phyloP scores from a whole-genome alignment of 2,329 filamentous ascomycete genomes.

The Paraconiothyrium brasiliense region DNA sequence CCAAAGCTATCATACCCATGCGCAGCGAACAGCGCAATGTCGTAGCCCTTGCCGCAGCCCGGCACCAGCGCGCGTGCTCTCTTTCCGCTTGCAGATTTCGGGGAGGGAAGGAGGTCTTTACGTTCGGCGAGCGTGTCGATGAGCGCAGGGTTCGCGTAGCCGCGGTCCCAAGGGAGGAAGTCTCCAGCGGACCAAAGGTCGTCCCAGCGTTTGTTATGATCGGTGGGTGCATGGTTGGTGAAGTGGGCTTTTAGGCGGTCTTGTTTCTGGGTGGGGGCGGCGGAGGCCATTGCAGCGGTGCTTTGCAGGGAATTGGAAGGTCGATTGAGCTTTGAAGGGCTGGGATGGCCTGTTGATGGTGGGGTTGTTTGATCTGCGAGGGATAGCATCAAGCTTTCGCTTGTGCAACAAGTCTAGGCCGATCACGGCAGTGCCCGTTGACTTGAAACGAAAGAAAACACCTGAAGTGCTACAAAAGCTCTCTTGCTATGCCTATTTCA shows the following conservation, averaged over 20 bases:
- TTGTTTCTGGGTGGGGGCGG: slow-evolving; percentile 42
- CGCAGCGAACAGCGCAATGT: slow-evolving; percentile 77
- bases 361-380: slow-evolving; percentile 5
- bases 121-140: slow-evolving; percentile 60
- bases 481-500: background rate
- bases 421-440: slow-evolving; percentile 3
- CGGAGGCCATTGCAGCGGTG: slow-evolving; percentile 17
- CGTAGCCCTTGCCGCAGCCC: slow-evolving; percentile 83
- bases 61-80: slow-evolving; percentile 74
- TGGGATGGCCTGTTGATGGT: slow-evolving; percentile 1
- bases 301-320: background rate
- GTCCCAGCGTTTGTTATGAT: slow-evolving; percentile 62
- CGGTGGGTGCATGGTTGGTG: slow-evolving; percentile 49
- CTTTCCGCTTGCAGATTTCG: slow-evolving; percentile 31
- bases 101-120: slow-evolving; percentile 46
- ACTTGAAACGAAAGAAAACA: background rate
- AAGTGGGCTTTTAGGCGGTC: slow-evolving; percentile 55
- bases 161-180: slow-evolving; percentile 68
- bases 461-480: too few relatives aligned
- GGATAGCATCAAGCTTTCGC: slow-evolving; percentile 8
- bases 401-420: slow-evolving; percentile 9
- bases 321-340: background rate
- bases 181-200: slow-evolving; percentile 63
- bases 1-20: slow-evolving; percentile 82
- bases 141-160: slow-evolving; percentile 67